Percentiles rank a stretch among this genome's conserved stretches.
These are phyloP conservation scores for Elsinoe arachidis DNA, from an alignment of 2,329 filamentous ascomycete genomes.

Conservation along the genomic window DNA sequence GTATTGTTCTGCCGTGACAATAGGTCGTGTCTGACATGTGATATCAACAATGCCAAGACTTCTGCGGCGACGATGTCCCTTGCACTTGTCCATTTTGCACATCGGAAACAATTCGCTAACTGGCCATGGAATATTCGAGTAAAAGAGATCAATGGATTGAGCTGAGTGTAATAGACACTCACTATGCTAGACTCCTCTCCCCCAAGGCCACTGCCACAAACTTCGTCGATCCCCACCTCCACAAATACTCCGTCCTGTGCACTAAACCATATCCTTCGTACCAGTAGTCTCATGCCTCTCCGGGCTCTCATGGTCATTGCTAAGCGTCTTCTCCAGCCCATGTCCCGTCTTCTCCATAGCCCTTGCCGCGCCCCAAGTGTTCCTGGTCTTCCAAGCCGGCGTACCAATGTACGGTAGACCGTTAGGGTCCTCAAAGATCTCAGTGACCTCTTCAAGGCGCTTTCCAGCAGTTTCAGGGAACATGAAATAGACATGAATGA, in stretches of 20 bases:
- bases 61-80: too few relatives aligned
- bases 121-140: not conserved
- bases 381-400: slow-evolving; percentile 48
- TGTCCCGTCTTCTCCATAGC: slow-evolving; percentile 20
- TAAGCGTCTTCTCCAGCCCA: slow-evolving; percentile 19
- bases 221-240: not conserved
- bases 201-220: not conserved
- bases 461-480: slow-evolving; percentile 64
- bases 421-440: slow-evolving; percentile 50
- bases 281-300: slow-evolving; percentile 15
- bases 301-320: slow-evolving; percentile 15
- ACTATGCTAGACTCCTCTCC: not conserved
- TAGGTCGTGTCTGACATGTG: not conserved
- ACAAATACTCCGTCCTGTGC: not conserved
- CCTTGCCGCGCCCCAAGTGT: slow-evolving; percentile 16
- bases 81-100: not conserved
- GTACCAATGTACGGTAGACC: slow-evolving; percentile 39
- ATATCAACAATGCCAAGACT: not conserved
- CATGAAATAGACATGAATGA: slow-evolving; percentile 58
- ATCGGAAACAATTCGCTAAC: not conserved
- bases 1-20: too few relatives aligned
- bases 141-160: not conserved
- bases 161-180: not conserved
- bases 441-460: slow-evolving; percentile 68
- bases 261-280: slow-evolving; percentile 24